A percentile compares a stretch with the other conserved stretches of the same genome.
Evolutionary conservation across 2,329 filamentous ascomycete genomes (phyloP).

Genomic region (Boeremia lycopersici): DNA sequence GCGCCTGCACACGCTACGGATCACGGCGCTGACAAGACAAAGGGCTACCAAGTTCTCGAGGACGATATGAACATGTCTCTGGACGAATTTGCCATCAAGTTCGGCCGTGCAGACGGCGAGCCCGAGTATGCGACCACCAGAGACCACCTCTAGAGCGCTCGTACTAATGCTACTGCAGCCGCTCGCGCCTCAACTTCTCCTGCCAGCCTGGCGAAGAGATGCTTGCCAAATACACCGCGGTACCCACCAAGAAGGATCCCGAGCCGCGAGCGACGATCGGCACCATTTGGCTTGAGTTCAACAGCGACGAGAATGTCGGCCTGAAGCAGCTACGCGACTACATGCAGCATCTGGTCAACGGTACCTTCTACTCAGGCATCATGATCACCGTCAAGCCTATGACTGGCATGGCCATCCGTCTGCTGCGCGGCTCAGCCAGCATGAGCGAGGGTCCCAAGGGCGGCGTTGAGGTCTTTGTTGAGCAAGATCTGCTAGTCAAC

Average conservation of each 20-base stretch:
- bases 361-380: slow-evolving; percentile 88
- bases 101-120: slow-evolving; percentile 72
- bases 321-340: slow-evolving; percentile 92
- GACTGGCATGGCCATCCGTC: slow-evolving; percentile 71
- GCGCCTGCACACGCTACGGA: slow-evolving; percentile 18
- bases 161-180: slow-evolving; percentile 59
- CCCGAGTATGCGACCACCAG: slow-evolving; percentile 67
- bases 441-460: slow-evolving; percentile 67
- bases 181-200: slow-evolving; percentile 83
- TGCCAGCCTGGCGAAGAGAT: slow-evolving; percentile 83
- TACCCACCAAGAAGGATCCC: slow-evolving; percentile 70
- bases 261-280: slow-evolving; percentile 77
- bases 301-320: slow-evolving; percentile 77
- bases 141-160: slow-evolving; percentile 1
- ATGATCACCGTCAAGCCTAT: slow-evolving; percentile 84
- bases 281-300: slow-evolving; percentile 93
- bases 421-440: slow-evolving; percentile 38
- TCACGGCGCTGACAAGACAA: slow-evolving; percentile 28
- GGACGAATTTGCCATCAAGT: slow-evolving; percentile 77
- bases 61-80: slow-evolving; percentile 87
- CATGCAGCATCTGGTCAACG: slow-evolving; percentile 77
- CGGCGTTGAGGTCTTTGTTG: slow-evolving; percentile 91
- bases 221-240: slow-evolving; percentile 81
- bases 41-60: slow-evolving; percentile 94
- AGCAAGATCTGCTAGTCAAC: slow-evolving; percentile 95